A percentile compares a stretch with the other conserved stretches of the same genome.
Conservation (phyloP, 2,329 filamentous ascomycete genomes). For the Penicillium janthinellum region DNA sequence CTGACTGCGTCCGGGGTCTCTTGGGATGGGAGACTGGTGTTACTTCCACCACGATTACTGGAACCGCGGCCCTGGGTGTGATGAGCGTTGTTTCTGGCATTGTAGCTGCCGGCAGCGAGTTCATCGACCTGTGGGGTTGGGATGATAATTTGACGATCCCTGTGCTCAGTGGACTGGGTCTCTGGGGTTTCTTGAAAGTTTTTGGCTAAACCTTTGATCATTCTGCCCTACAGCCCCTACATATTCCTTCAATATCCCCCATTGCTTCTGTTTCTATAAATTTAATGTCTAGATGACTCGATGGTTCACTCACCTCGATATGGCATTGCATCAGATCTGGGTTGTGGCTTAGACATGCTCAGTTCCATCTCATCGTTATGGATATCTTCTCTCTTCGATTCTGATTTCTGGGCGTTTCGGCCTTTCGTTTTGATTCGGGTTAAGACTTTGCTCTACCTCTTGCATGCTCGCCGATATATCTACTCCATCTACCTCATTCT, state of each 20-base stretch:
- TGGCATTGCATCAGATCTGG: constrained; percentile 19
- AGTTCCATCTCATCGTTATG: neutral
- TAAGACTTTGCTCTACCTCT: neutral
- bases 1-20: constrained; percentile 57
- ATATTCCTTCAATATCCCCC: neutral
- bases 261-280: constrained; percentile 1
- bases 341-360: constrained; percentile 13
- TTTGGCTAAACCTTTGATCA: constrained; percentile 59
- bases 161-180: constrained; percentile 80
- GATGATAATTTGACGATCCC: constrained; percentile 98
- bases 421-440: neutral
- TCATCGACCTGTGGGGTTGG: constrained; percentile 88
- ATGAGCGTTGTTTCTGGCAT: constrained; percentile 89
- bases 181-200: constrained; percentile 88
- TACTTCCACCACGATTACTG: constrained; percentile 60
- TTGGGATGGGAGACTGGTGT: constrained; percentile 63
- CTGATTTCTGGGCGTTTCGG: neutral
- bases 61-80: constrained; percentile 71
- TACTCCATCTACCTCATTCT: neutral
- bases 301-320: constrained; percentile 11
- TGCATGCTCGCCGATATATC: constrained; percentile 1
- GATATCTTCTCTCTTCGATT: constrained; percentile 8
- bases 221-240: constrained; percentile 4
- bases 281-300: constrained; percentile 16
- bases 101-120: constrained; percentile 84